Conservation (phyloP, 768 basidiomycete species). For the Lactifluus volemus region DNA sequence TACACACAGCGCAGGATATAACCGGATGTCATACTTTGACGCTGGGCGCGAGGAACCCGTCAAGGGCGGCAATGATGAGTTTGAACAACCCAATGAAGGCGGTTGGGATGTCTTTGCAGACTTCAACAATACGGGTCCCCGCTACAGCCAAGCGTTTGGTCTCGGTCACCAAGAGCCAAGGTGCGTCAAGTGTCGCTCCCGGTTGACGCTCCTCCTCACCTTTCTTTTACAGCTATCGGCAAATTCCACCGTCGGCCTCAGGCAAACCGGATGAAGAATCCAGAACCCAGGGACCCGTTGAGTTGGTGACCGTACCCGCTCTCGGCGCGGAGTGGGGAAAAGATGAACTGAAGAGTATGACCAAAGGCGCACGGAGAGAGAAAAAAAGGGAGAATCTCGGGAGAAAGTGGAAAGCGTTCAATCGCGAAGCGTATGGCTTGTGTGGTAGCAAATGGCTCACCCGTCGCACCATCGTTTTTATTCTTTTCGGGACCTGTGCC, state of each 20-base stretch:
- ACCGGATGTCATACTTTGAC: conserved; percentile 56
- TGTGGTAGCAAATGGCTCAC: conserved; percentile 72
- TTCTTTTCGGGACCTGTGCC: conserved; percentile 51
- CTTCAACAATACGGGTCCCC: conserved; percentile 80
- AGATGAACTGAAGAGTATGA: conserved; percentile 69
- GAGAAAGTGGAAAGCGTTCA: conserved; percentile 67
- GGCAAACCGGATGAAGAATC: conserved; percentile 33
- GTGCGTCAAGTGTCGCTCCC: conserved; percentile 31
- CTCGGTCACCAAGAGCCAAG: conserved; percentile 31
- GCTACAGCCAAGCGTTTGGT: conserved; percentile 60
- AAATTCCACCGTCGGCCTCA: conserved; percentile 6
- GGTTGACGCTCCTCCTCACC: conserved; percentile 1
- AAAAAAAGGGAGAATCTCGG: conserved; percentile 43
- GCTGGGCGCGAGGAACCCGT: conserved; percentile 67
- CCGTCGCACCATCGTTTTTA: conserved; percentile 59
- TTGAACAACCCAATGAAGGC: conserved; percentile 37
- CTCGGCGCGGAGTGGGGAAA: conserved; percentile 87
- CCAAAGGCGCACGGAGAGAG: conserved; percentile 60
- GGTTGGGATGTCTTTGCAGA: conserved; percentile 82
- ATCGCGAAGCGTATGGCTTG: conserved; percentile 67
- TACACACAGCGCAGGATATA: conserved; percentile 53
- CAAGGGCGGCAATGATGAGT: conserved; percentile 68
- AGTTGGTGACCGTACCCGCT: conserved; percentile 87
- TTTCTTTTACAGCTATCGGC: conserved; percentile 15
- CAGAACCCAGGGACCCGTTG: conserved; percentile 44